Percentiles rank a stretch among this genome's conserved stretches.
phyloP scores from a whole-genome alignment of 768 basidiomycete genomes.

The Coprinopsis strossmayeri region DNA sequence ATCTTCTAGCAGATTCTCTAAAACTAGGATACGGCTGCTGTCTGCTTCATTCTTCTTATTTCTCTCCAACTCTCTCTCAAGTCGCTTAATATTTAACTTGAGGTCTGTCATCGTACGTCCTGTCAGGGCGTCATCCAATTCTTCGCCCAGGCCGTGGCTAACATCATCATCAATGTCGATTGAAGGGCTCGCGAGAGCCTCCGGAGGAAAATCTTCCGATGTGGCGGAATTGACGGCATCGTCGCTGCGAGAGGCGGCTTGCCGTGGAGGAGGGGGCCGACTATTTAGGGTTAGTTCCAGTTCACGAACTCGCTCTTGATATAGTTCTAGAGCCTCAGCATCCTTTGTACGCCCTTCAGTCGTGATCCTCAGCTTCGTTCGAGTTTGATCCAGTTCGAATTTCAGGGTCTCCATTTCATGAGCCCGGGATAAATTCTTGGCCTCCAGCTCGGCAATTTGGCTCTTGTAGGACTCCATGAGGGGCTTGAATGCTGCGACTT shows the following conservation, averaged over 20 bases:
- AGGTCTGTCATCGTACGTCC: conserved; percentile 90
- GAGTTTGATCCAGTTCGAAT: conserved; percentile 73
- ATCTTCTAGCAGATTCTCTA: conserved; percentile 88
- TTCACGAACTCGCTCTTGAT: conserved; percentile 87
- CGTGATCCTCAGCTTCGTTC: conserved; percentile 60
- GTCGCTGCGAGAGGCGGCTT: conserved; percentile 1
- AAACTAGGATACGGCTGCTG: conserved; percentile 68
- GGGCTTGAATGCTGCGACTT: conserved; percentile 79
- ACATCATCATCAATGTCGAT: conserved; percentile 26
- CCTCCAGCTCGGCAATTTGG: conserved; percentile 78
- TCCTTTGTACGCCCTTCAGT: conserved; percentile 70
- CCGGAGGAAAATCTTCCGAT: conserved; percentile 40
- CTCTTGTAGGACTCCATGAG: conserved; percentile 90
- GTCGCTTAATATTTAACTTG: conserved; percentile 77
- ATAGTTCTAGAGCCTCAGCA: conserved; percentile 78
- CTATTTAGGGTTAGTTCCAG: conserved; percentile 62
- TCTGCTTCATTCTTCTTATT: conserved; percentile 72
- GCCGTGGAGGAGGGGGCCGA: conserved; percentile 26
- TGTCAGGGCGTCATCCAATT: conserved; percentile 79
- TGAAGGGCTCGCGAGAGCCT: conserved; percentile 9
- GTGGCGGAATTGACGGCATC: conserved; percentile 19
- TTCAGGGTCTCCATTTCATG: conserved; percentile 69
- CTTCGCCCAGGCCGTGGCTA: conserved; percentile 65
- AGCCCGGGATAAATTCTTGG: conserved; percentile 54
- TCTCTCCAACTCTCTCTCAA: conserved; percentile 75